Evolutionary conservation across 768 basidiomycete genomes (phyloP).

Genomic region (Auriscalpium microsporum): DNA sequence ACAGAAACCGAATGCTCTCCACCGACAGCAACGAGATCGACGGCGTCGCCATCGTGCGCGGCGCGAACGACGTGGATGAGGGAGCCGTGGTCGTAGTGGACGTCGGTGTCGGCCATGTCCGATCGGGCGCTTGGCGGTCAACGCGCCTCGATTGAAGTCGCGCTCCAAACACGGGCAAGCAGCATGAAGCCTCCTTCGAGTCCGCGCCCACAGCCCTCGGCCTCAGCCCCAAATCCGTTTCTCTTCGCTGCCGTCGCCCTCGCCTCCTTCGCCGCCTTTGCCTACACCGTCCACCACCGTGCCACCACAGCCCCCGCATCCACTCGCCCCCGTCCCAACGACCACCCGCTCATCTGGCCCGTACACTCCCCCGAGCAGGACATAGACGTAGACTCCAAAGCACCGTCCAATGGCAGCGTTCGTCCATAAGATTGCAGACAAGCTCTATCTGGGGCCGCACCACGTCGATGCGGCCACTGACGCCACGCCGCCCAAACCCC

Average conservation of each 20-base stretch:
- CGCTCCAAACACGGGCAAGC: background rate
- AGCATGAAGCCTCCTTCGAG: background rate
- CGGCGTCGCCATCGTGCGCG: conserved; percentile 53
- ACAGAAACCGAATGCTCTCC: conserved; percentile 68
- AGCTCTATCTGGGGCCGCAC: conserved; percentile 26
- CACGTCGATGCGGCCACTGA: conserved; percentile 2
- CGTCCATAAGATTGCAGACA: conserved; percentile 36
- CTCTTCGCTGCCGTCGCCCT: conserved; percentile 48
- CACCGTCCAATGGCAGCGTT: background rate
- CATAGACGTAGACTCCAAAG: conserved; percentile 5
- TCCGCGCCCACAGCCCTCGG: conserved; percentile 18
- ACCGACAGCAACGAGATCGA: conserved; percentile 64
- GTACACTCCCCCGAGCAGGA: conserved; percentile 29
- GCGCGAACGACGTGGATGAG: conserved; percentile 55
- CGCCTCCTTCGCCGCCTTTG: conserved; percentile 52
- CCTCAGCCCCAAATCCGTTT: conserved; percentile 51
- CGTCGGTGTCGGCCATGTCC: conserved; percentile 36
- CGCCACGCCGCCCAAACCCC: background rate
- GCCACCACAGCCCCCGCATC: conserved; percentile 54
- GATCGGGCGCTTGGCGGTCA: background rate
- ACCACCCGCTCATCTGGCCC: conserved; percentile 61
- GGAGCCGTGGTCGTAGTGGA: conserved; percentile 50
- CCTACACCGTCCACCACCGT: conserved; percentile 43
- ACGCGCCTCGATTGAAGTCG: background rate
- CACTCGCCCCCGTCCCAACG: conserved; percentile 47